Evolutionary conservation across 1,139 yeast species (phyloP), one percentile per base, ranked within the genome.

Genomic region (Blastobotrys serpentis): DNA sequence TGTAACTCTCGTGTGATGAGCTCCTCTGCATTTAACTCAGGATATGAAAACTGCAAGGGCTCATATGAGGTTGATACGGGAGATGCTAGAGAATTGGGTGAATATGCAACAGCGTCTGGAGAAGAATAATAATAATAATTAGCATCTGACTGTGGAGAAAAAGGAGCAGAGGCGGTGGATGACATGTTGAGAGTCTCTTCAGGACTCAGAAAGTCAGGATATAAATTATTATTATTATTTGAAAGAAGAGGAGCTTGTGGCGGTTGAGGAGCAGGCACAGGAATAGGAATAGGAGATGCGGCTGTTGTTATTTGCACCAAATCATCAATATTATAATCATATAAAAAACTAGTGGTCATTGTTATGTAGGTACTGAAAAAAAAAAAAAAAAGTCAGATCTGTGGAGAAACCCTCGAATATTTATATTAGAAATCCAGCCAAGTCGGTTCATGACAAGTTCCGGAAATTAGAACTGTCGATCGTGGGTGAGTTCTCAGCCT

Each of bases 21-120:
- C n/a, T 16, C 21, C 19, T 33, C 37, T 10, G 37, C 5, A n/a
- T 14, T 21, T 4, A 33, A 21, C 8, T 14, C 21, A 10, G 18
- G 18, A n/a, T n/a, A n/a, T n/a, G 11, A 7, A 4, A 21, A 14
- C 11, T 33, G 21, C n/a, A 33, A n/a, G 21, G 37, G 37, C 5
- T 33, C 37, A 10, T 33, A 17, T n/a, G 37, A 21, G 22, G 37
- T 14, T 7, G 37, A 33, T 11, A n/a, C 22, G 21, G 37, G 37
- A 11, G 37, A 33, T 11, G 37, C 37, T n/a, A 33, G 17, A 6
- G 37, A 33, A 33, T 7, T 17, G 37, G 37, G 37, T 10, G 37
- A 33, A 33, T 33, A 17, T 7, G 19, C 8, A 6, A n/a, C 11
- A 11, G 13, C 22, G 21, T 33, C 37, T 16, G 37, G 37, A 4